Percentiles rank a stretch among this genome's conserved stretches.
phyloP scores from a whole-genome alignment of 2,329 filamentous ascomycete genomes.

The Cercospora canescens region DNA sequence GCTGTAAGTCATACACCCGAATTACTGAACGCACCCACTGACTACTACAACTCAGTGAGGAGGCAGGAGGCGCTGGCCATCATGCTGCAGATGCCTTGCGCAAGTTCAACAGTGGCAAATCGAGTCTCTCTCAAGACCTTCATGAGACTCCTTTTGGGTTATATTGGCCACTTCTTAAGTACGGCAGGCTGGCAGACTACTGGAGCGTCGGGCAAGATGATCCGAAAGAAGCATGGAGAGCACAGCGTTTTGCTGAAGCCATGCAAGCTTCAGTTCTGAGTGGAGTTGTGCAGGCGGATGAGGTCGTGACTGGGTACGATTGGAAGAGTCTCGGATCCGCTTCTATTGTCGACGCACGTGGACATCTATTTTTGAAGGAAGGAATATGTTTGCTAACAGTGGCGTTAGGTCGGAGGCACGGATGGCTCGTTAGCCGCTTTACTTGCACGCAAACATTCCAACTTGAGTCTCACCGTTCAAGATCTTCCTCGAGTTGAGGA shows the following conservation, averaged over 20 bases:
- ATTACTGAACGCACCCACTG: background rate
- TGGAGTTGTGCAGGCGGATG: background rate
- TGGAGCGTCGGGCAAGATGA: background rate
- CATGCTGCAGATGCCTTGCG: background rate
- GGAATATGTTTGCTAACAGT: background rate
- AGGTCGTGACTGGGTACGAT: background rate
- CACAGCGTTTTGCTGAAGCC: background rate
- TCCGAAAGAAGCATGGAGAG: background rate
- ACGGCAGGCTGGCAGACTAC: background rate
- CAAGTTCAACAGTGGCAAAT: background rate
- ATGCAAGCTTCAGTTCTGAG: background rate
- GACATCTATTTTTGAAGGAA: no score
- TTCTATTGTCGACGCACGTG: background rate
- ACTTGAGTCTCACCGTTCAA: background rate
- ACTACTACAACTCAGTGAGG: background rate
- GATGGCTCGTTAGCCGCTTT: background rate
- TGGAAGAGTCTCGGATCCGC: background rate
- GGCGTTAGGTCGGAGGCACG: background rate
- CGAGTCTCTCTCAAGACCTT: background rate
- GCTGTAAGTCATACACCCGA: background rate
- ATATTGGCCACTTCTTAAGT: background rate
- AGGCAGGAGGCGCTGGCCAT: background rate
- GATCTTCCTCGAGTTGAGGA: background rate
- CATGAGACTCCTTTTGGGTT: background rate
- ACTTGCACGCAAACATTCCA: background rate